A percentile compares a stretch with the other conserved stretches of the same genome.
Evolutionary conservation across 805 yeast species (phyloP).

Genomic region (Starmerella ratchasimensis): DNA sequence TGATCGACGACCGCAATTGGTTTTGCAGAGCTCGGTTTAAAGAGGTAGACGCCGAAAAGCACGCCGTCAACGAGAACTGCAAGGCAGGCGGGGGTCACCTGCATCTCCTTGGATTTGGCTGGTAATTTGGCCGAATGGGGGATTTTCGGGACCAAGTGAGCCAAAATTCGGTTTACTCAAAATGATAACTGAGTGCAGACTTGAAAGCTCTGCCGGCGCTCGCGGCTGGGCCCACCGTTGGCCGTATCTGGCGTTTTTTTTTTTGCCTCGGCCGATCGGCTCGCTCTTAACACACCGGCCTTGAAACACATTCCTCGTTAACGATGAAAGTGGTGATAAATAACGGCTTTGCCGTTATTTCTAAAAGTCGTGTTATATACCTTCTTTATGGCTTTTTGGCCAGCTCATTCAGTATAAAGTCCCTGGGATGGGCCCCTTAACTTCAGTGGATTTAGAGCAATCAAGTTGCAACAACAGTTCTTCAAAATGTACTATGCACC

Average conservation of each 20-base stretch:
- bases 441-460: too few species aligned
- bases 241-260: slow-evolving; percentile 8
- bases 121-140: background rate
- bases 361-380: too few species aligned
- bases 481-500: too few species aligned
- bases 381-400: too few species aligned
- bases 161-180: background rate
- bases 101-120: background rate
- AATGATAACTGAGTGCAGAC: too few species aligned
- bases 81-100: slow-evolving; percentile 10
- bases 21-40: slow-evolving; percentile 14
- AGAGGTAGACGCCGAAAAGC: slow-evolving; percentile 16
- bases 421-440: too few species aligned
- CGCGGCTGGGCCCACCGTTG: background rate
- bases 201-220: background rate
- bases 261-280: slow-evolving; percentile 1
- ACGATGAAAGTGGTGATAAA: too few species aligned
- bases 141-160: background rate
- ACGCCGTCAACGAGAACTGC: slow-evolving; percentile 19
- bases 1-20: slow-evolving; percentile 20
- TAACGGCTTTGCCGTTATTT: too few species aligned
- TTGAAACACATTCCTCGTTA: too few species aligned
- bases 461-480: too few species aligned
- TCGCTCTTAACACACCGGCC: slow-evolving; percentile 4
- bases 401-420: too few species aligned